These are phyloP conservation scores for Debaryomyces singareniensis DNA, from an alignment of 1,139 yeast species.

Conservation along the genomic window DNA sequence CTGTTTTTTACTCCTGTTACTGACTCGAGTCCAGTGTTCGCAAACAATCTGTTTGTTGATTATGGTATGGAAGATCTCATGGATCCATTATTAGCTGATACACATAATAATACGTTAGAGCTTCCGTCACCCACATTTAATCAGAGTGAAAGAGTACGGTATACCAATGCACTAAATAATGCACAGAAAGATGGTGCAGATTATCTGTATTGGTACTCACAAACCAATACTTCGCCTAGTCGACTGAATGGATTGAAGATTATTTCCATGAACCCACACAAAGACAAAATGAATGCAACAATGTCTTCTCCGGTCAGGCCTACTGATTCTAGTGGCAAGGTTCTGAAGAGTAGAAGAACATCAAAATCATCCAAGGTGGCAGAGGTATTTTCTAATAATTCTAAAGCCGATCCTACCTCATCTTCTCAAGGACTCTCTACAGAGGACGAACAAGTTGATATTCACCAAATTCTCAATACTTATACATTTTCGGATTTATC, in stretches of 20 bases:
- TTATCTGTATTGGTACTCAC: too few relatives aligned
- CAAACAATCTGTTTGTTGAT: neutral
- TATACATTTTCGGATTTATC: neutral
- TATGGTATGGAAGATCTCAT: neutral
- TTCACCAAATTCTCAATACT: neutral
- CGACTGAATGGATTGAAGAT: too few relatives aligned
- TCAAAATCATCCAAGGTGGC: neutral
- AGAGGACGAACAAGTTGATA: neutral
- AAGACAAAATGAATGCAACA: too few relatives aligned
- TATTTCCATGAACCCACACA: too few relatives aligned
- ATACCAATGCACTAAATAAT: too few relatives aligned
- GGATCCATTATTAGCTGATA: neutral
- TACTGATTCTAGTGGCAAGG: neutral
- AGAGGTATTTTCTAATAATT: neutral
- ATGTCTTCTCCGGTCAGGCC: too few relatives aligned
- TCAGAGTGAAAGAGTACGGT: too few relatives aligned
- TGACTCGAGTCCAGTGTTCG: slow-evolving; percentile 6
- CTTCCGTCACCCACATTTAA: neutral
- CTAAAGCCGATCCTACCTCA: neutral
- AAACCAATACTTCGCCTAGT: too few relatives aligned
- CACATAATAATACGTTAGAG: neutral
- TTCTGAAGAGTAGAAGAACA: neutral
- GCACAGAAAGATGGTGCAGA: too few relatives aligned
- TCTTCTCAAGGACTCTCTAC: neutral
- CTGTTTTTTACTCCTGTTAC: slow-evolving; percentile 9